Evolutionary conservation across 2,329 filamentous ascomycete genomes (phyloP).

Genomic region (Cordyceps cateniannulata): DNA sequence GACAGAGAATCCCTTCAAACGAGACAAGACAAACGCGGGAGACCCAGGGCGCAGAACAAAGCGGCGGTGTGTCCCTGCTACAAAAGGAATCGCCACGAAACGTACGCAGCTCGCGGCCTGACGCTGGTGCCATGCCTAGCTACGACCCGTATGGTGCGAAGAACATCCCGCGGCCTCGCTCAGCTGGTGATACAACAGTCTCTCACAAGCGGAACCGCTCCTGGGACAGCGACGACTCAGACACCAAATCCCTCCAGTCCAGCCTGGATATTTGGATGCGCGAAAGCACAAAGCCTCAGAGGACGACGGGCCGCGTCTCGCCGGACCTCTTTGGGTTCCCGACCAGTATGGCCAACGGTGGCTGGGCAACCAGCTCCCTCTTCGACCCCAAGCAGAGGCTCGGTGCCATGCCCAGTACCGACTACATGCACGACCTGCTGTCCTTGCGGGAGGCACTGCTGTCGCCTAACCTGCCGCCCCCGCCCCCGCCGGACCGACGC

Average conservation of each 20-base stretch:
- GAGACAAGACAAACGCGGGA: conserved; percentile 1
- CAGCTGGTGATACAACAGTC: conserved; percentile 39
- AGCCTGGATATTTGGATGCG: conserved; percentile 54
- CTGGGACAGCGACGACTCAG: conserved; percentile 40
- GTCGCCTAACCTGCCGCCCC: conserved; percentile 33
- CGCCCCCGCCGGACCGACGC: conserved; percentile 43
- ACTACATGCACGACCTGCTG: conserved; percentile 42
- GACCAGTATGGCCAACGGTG: conserved; percentile 24
- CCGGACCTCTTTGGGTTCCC: conserved; percentile 52
- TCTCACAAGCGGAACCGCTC: conserved; percentile 34
- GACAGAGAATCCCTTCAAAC: background rate
- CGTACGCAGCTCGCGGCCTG: background rate
- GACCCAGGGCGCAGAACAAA: background rate
- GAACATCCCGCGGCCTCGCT: conserved; percentile 36
- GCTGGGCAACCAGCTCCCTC: conserved; percentile 44
- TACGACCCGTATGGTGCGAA: conserved; percentile 14
- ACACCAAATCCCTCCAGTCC: conserved; percentile 37
- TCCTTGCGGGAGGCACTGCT: conserved; percentile 34
- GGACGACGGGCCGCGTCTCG: conserved; percentile 28
- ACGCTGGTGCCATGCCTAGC: background rate
- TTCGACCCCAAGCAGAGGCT: conserved; percentile 31
- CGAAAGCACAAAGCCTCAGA: conserved; percentile 40
- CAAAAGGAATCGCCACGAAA: background rate
- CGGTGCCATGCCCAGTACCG: conserved; percentile 24
- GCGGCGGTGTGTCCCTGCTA: conserved; percentile 5